Evolutionary conservation across 2,329 filamentous ascomycete genomes (phyloP).

Genomic region (Alternaria brassicicola): DNA sequence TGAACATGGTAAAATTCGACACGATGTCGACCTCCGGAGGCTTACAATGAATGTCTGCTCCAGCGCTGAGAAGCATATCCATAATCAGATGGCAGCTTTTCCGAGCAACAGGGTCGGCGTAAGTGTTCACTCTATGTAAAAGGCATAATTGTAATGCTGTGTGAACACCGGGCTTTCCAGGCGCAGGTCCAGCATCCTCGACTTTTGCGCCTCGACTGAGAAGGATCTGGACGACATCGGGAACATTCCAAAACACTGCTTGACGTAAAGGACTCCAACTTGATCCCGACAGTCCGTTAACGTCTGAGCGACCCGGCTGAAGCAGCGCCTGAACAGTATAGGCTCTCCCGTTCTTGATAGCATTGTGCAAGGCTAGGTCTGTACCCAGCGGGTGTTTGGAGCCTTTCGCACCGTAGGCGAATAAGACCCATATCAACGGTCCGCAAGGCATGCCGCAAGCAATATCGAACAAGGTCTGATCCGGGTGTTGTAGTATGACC

Average conservation of each 20-base stretch:
- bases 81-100: constrained; percentile 33
- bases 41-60: constrained; percentile 33
- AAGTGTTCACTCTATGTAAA: constrained; percentile 28
- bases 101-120: constrained; percentile 16
- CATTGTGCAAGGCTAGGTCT: constrained; percentile 44
- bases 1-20: constrained; percentile 35
- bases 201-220: constrained; percentile 38
- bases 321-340: constrained; percentile 40
- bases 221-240: constrained; percentile 38
- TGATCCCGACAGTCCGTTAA: constrained; percentile 33
- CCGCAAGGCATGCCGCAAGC: constrained; percentile 39
- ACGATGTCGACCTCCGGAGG: constrained; percentile 19
- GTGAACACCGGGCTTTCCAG: constrained; percentile 8
- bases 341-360: constrained; percentile 42
- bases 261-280: constrained; percentile 42
- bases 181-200: constrained; percentile 25
- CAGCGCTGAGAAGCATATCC: constrained; percentile 39
- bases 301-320: constrained; percentile 27
- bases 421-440: constrained; percentile 34
- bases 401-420: constrained; percentile 38
- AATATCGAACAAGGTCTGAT: constrained; percentile 43
- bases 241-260: constrained; percentile 40
- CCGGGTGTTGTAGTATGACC: constrained; percentile 39
- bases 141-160: constrained; percentile 40
- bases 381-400: constrained; percentile 41